Evolutionary conservation across 768 basidiomycete genomes (phyloP).

Genomic region (Rubroboletus satanas): DNA sequence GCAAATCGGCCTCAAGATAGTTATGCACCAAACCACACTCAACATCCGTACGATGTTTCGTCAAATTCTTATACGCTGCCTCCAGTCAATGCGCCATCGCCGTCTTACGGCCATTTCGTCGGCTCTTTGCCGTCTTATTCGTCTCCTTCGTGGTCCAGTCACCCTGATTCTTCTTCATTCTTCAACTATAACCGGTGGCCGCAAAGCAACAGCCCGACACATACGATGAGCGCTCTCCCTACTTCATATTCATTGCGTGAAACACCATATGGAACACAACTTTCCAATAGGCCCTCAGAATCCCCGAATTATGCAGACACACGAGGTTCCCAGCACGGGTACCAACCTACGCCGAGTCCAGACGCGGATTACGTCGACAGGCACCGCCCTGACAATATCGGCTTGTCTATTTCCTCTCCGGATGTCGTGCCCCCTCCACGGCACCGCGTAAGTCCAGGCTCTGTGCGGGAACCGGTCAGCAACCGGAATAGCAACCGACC

Average conservation of each 20-base stretch:
- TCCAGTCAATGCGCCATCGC: conserved; percentile 27
- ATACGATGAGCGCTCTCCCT: conserved; percentile 23
- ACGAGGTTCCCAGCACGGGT: conserved; percentile 34
- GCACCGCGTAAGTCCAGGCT: conserved; percentile 52
- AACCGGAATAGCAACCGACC: conserved; percentile 58
- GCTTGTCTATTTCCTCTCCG: conserved; percentile 25
- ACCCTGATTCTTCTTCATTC: conserved; percentile 30
- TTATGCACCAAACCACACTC: conserved; percentile 23
- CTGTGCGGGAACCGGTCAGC: conserved; percentile 44
- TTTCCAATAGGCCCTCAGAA: conserved; percentile 40
- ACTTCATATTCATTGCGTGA: conserved; percentile 31
- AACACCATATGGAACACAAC: conserved; percentile 23
- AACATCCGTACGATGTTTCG: conserved; percentile 29
- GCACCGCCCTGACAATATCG: conserved; percentile 30
- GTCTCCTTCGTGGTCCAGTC: conserved; percentile 24
- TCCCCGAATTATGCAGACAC: conserved; percentile 26
- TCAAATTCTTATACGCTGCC: conserved; percentile 30
- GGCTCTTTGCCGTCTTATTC: conserved; percentile 27
- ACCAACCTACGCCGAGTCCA: conserved; percentile 38
- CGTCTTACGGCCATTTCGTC: conserved; percentile 27
- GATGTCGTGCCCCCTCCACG: conserved; percentile 56
- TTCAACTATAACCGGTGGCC: conserved; percentile 30
- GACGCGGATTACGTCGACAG: conserved; percentile 36
- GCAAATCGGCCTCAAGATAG: conserved; percentile 24
- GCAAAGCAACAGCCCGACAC: conserved; percentile 26